Conservation (phyloP, 768 basidiomycete species). For the Boletus sensibilis region DNA sequence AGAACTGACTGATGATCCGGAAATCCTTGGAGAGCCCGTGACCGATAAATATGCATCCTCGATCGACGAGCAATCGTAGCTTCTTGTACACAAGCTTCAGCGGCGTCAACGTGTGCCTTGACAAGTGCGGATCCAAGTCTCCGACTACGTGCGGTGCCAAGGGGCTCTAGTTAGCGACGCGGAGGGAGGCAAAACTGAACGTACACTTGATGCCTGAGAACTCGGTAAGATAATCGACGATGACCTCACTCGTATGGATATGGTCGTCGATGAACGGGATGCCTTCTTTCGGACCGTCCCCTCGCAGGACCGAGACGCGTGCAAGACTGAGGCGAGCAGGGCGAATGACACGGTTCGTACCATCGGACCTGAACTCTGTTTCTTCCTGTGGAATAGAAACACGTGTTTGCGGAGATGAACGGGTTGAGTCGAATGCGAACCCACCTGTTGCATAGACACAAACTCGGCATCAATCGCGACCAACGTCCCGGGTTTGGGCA, state of each 20-base stretch:
- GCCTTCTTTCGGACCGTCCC: slow-evolving; percentile 75
- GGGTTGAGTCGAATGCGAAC: neutral
- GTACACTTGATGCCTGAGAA: slow-evolving; percentile 93
- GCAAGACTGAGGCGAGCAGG: slow-evolving; percentile 92
- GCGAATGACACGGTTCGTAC: slow-evolving; percentile 87
- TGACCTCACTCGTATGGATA: slow-evolving; percentile 92
- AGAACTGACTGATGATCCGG: slow-evolving; percentile 87
- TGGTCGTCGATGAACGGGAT: slow-evolving; percentile 97
- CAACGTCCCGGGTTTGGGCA: slow-evolving; percentile 82
- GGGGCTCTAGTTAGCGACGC: neutral
- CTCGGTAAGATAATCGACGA: slow-evolving; percentile 96
- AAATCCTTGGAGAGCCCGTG: slow-evolving; percentile 98
- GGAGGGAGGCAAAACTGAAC: slow-evolving; percentile 25
- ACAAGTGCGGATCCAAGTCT: slow-evolving; percentile 83
- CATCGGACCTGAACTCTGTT: slow-evolving; percentile 91
- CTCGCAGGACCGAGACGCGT: slow-evolving; percentile 90
- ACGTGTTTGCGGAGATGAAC: neutral
- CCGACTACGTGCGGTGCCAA: slow-evolving; percentile 55
- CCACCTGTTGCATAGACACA: slow-evolving; percentile 91
- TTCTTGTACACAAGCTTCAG: slow-evolving; percentile 99
- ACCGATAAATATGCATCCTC: slow-evolving; percentile 95
- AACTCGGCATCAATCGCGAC: slow-evolving; percentile 98
- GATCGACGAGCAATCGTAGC: slow-evolving; percentile 85
- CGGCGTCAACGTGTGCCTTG: slow-evolving; percentile 87
- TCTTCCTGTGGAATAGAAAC: slow-evolving; percentile 64